These are phyloP conservation scores for Cercis canadensis DNA, from an alignment of 306 rosid species.

Conservation along the genomic window DNA sequence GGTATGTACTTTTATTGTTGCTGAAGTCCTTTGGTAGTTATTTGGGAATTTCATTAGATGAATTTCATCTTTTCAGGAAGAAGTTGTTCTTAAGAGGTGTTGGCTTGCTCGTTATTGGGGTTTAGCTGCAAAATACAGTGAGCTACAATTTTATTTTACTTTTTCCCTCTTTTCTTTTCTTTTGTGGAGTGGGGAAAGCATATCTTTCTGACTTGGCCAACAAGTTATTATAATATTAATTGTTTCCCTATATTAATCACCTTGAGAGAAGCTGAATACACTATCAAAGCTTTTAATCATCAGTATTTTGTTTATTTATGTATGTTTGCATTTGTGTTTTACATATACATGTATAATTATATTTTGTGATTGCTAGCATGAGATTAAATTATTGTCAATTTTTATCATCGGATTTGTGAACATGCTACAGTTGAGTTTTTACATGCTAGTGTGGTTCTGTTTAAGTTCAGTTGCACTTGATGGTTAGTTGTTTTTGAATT, in stretches of 20 bases:
- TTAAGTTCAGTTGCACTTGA: not conserved
- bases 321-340: not conserved
- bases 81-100: constrained; percentile 98
- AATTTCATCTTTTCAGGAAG: constrained; percentile 70
- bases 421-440: not conserved
- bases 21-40: constrained; percentile 32
- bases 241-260: no score
- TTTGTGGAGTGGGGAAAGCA: constrained; percentile 17
- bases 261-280: no score
- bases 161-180: constrained; percentile 7
- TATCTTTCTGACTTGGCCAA: constrained; percentile 23
- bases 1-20: constrained; percentile 53
- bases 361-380: constrained; percentile 9
- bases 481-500: constrained; percentile 4
- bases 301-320: constrained; percentile 14
- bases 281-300: constrained; percentile 35
- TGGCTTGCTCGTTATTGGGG: constrained; percentile 99
- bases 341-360: constrained; percentile 5
- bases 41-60: constrained; percentile 32
- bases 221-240: constrained; percentile 12
- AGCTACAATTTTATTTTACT: constrained; percentile 22
- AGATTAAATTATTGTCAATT: not conserved
- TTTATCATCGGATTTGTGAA: not conserved
- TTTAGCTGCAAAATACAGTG: constrained; percentile 88
- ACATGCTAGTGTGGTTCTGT: not conserved